Base-by-base conservation (phyloP, 495 filamentous ascomycete genomes). In the Apodospora peruviana region DNA sequence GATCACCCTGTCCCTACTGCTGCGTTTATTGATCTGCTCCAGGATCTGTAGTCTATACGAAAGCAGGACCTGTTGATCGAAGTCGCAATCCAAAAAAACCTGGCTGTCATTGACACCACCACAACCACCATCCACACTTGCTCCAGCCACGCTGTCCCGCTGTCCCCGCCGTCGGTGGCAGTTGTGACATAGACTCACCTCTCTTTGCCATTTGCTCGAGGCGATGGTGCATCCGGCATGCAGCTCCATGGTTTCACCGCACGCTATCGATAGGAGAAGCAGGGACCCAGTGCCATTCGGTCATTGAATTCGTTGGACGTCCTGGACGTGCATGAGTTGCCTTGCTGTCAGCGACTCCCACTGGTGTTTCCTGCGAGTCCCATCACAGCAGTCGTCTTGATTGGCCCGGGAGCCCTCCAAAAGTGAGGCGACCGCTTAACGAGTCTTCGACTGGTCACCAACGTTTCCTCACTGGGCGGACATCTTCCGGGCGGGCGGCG, bases 381-480 rank as follows among this genome's bases (percentile, higher is more conserved):
- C 22, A 22, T 56, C 51, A 55, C 52, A 51, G 45, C 52, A 51
- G 45, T 18, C n/a, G 12, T 34, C 40, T 5, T 53, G 50, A 57
- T 57, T 57, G 54, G 54, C 40, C 25, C n/a, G n/a, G n/a, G n/a
- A n/a, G n/a, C n/a, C n/a, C n/a, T n/a, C 14, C 19, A 54, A 58
- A 58, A 58, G 52, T 51, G 51, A 58, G 55, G 55, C 55, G 55
- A 43, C 18, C 11, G 18, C 27, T 14, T 21, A 32, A 17, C n/a
- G 35, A 20, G 23, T 4, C 27, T 22, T 54, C 43, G 51, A 58
- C 47, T 58, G 55, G 55, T 24, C 24, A 47, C 24, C 27, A 48
- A 36, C 39, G 24, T 23, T 32, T 34, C 47, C 27, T 40, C 12
- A 27, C 16, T 11, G 48, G 43, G 41, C 49, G 38, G 43, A 18